phyloP scores from a whole-genome alignment of 2,329 filamentous ascomycete genomes.

The Thielaviopsis musarum region DNA sequence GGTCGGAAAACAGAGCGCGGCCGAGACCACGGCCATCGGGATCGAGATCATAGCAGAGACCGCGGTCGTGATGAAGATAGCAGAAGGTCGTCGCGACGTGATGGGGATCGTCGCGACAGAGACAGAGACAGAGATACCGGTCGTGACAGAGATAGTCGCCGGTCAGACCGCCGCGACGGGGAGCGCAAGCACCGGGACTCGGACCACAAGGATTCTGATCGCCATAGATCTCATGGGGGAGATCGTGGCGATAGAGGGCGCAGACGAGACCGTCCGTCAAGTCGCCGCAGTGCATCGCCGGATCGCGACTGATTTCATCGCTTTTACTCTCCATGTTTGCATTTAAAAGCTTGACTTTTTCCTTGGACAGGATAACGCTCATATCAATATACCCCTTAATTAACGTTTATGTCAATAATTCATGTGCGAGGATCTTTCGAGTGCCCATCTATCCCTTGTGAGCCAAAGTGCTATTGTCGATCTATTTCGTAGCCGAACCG shows the following conservation, averaged over 20 bases:
- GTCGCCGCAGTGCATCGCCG: neutral
- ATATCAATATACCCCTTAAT: neutral
- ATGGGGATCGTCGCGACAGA: neutral
- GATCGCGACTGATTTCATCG: neutral
- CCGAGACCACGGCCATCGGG: neutral
- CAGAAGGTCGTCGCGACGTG: neutral
- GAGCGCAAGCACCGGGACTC: neutral
- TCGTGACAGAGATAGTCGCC: neutral
- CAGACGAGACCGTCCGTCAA: neutral
- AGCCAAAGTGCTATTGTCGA: neutral
- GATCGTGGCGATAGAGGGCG: neutral
- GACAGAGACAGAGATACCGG: neutral
- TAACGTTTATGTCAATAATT: neutral
- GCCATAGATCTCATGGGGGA: neutral
- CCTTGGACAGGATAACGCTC: neutral
- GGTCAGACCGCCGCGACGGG: neutral
- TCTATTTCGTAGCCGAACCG: neutral
- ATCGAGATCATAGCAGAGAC: conserved; percentile 1
- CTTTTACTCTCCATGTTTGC: neutral
- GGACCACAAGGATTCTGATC: neutral
- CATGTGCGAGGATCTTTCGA: neutral
- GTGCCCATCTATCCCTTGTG: neutral
- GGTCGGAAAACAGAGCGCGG: conserved; percentile 2
- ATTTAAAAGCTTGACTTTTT: neutral
- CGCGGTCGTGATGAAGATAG: neutral